phyloP scores from a whole-genome alignment of 495 filamentous ascomycete genomes.

The Astrothelium macrocarpum region DNA sequence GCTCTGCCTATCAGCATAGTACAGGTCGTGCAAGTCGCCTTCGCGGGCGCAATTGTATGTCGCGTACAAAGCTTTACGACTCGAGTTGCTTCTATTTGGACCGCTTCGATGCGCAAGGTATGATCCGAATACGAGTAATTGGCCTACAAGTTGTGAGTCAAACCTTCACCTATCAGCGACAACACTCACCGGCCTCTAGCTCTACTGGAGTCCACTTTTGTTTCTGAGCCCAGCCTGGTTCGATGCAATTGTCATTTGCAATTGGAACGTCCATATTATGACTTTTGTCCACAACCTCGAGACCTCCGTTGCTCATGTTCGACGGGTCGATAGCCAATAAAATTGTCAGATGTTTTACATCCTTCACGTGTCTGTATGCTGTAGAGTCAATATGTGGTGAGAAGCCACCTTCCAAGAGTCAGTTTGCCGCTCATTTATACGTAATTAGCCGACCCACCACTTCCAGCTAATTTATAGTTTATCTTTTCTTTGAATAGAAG shows the following conservation, averaged over 20 bases:
- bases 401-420: slow-evolving; percentile 18
- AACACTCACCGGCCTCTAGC: slow-evolving; percentile 19
- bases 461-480: slow-evolving; percentile 37
- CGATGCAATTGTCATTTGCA: slow-evolving; percentile 35
- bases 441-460: slow-evolving; percentile 26
- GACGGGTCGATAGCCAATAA: slow-evolving; percentile 36
- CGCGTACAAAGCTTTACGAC: slow-evolving; percentile 37
- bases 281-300: slow-evolving; percentile 33
- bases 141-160: slow-evolving; percentile 21
- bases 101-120: slow-evolving; percentile 39
- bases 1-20: slow-evolving; percentile 35
- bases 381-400: slow-evolving; percentile 38
- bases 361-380: slow-evolving; percentile 39
- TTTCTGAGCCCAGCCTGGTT: slow-evolving; percentile 30
- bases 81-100: slow-evolving; percentile 32
- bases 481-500: slow-evolving; percentile 42
- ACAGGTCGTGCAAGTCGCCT: slow-evolving; percentile 37
- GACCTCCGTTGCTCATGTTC: slow-evolving; percentile 33
- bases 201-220: slow-evolving; percentile 35
- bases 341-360: slow-evolving; percentile 40
- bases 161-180: background rate
- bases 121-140: slow-evolving; percentile 38
- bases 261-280: slow-evolving; percentile 35
- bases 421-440: background rate
- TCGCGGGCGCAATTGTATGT: slow-evolving; percentile 38